Percentiles rank a stretch among this genome's conserved stretches.
phyloP scores from a whole-genome alignment of 441 rosid genomes.

The Macaranga tanarius region DNA sequence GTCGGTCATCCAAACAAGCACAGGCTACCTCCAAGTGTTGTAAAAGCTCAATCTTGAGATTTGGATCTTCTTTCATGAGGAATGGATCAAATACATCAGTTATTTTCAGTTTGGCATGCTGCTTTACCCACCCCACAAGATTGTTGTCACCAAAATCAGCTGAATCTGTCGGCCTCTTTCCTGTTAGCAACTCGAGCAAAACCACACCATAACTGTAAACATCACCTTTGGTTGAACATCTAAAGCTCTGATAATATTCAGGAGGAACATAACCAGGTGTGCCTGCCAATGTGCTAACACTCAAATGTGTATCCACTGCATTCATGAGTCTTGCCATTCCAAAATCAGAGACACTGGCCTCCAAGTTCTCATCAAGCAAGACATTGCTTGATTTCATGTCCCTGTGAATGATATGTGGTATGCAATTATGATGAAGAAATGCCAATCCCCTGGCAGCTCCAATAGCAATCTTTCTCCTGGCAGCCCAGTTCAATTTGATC shows the following conservation, averaged over 20 bases:
- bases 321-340: slow-evolving; percentile 97
- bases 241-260: slow-evolving; percentile 93
- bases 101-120: slow-evolving; percentile 69
- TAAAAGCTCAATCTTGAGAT: slow-evolving; percentile 63
- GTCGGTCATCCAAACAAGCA: slow-evolving; percentile 82
- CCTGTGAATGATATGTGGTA: slow-evolving; percentile 87
- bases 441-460: slow-evolving; percentile 94
- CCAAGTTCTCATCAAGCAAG: slow-evolving; percentile 71
- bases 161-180: slow-evolving; percentile 88
- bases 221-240: slow-evolving; percentile 88
- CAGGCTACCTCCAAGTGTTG: slow-evolving; percentile 70
- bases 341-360: slow-evolving; percentile 93
- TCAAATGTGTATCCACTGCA: slow-evolving; percentile 88
- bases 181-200: slow-evolving; percentile 81
- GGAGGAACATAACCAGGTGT: slow-evolving; percentile 99
- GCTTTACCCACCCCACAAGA: slow-evolving; percentile 97
- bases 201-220: slow-evolving; percentile 95
- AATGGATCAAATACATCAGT: slow-evolving; percentile 75
- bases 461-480: slow-evolving; percentile 80
- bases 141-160: slow-evolving; percentile 98
- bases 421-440: slow-evolving; percentile 91
- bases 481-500: slow-evolving; percentile 73
- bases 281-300: slow-evolving; percentile 96
- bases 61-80: slow-evolving; percentile 70
- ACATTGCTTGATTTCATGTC: slow-evolving; percentile 99